Base-by-base conservation (phyloP, 345 rosid species). In the Eucalyptus regnans region DNA sequence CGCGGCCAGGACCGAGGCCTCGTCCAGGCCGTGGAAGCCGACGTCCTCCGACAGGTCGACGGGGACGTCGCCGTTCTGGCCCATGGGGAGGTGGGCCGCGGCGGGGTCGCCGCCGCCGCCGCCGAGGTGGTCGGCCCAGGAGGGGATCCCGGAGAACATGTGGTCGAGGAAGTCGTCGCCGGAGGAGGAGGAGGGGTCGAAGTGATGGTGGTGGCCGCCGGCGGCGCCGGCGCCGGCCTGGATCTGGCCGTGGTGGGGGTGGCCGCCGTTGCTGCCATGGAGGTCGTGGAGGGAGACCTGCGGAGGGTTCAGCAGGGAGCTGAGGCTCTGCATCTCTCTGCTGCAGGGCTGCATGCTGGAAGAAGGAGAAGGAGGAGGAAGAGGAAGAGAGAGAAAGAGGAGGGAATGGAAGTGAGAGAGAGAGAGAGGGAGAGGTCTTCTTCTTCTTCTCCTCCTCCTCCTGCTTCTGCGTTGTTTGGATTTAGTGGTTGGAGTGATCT, bases 111-210 rank as follows among this genome's bases (percentile, higher is more conserved):
- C 80, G 4, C 23, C 12, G 4, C 23, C 12, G 41, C 11, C 37
- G 80, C 80, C 80, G 80, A 68, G 80, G 12, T 68, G 80, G 80
- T 68, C 80, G 83, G 83, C 83, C 83, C 83, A 76, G 27, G 97
- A 92, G 87, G 98, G 96, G 50, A 95, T 91, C 86, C 94, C 76
- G 18, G 99, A 95, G 84, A 96, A 95, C 95, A 97, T 95, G 89
- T 96, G 98, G 49, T 95, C 97, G 25, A 96, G 95, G 90, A 97
- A 96, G 86, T 94, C 97, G 89, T 96, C 92, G 90, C 93, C 94
- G 88, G 90, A 93, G 87, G 87, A 88, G 88, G 90, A 93, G 86
- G 87, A 87, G 33, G 93, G 86, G 90, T 86, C 88, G 37, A 92
- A 94, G 91, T 87, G 90, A 88, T 84, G 49, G 87, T 88, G 89